Conservation (phyloP, 768 basidiomycete genomes). For the Kwoniella bestiolae region DNA sequence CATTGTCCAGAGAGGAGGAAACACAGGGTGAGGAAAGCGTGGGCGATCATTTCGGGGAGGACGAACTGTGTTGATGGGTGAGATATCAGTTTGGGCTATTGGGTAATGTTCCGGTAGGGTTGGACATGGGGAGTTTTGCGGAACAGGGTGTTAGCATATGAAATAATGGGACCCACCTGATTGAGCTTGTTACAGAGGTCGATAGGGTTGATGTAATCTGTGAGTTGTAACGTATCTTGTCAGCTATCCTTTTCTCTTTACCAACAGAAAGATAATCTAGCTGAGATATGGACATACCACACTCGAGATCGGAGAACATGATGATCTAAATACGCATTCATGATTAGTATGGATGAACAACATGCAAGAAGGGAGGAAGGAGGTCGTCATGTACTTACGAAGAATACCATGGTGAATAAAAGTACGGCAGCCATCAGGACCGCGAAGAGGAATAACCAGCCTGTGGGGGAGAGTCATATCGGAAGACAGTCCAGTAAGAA, state of each 20-base stretch:
- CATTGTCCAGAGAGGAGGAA: conserved; percentile 98
- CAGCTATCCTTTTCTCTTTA: background rate
- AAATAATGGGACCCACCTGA: conserved; percentile 69
- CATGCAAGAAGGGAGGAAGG: background rate
- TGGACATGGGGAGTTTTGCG: too few relatives aligned
- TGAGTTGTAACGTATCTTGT: background rate
- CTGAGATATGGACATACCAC: conserved; percentile 60
- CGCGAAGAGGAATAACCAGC: conserved; percentile 96
- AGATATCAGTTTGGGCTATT: too few relatives aligned
- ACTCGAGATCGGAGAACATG: conserved; percentile 99
- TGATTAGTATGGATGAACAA: background rate
- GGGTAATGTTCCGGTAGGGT: too few relatives aligned
- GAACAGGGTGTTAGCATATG: background rate
- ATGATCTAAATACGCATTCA: conserved; percentile 72
- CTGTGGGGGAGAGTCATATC: too few relatives aligned
- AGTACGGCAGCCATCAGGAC: conserved; percentile 93
- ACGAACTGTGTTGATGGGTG: too few relatives aligned
- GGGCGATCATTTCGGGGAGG: conserved; percentile 91
- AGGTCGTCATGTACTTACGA: conserved; percentile 80
- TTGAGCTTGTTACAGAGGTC: conserved; percentile 99
- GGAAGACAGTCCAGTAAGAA: too few relatives aligned
- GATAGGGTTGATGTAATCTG: conserved; percentile 98
- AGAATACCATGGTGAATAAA: conserved; percentile 99
- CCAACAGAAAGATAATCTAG: background rate
- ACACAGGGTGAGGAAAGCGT: conserved; percentile 83